Evolutionary conservation across 192 early-diverging fungal genomes (phyloP).

Genomic region (Geosiphon pyriformis): DNA sequence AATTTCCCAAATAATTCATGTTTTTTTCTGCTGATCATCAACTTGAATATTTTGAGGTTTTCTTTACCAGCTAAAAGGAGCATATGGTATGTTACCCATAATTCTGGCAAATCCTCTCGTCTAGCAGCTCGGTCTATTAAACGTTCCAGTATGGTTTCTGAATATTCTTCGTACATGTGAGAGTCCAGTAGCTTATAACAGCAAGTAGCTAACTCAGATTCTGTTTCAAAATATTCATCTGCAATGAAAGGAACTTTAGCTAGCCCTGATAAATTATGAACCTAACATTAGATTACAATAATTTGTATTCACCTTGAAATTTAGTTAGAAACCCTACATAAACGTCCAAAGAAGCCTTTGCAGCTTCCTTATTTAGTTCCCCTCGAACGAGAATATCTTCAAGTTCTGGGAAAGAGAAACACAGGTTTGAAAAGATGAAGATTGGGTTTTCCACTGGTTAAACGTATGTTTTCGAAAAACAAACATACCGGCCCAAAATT

Average conservation of each 20-base stretch:
- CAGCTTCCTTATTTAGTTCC: not conserved
- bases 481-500: conserved; percentile 13
- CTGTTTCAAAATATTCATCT: conserved; percentile 45
- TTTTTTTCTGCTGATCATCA: conserved; percentile 32
- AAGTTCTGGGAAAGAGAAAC: not conserved
- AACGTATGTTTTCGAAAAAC: not conserved
- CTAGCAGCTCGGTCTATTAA: conserved; percentile 28
- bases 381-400: conserved; percentile 10
- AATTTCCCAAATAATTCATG: conserved; percentile 41
- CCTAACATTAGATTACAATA: not conserved
- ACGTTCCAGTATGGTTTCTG: conserved; percentile 27
- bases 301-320: conserved; percentile 5
- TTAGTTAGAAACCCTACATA: conserved; percentile 9
- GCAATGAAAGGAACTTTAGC: conserved; percentile 3
- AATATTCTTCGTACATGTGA: conserved; percentile 36
- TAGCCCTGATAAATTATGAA: not conserved
- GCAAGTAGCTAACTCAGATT: conserved; percentile 35
- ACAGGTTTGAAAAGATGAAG: not conserved
- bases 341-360: not conserved
- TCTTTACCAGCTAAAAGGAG: conserved; percentile 46
- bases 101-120: conserved; percentile 27
- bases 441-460: not conserved
- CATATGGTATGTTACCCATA: conserved; percentile 41
- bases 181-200: conserved; percentile 52
- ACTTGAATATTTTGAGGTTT: conserved; percentile 35